Base-by-base conservation (phyloP, 495 filamentous ascomycete species). In the Schizothecium vesticola region DNA sequence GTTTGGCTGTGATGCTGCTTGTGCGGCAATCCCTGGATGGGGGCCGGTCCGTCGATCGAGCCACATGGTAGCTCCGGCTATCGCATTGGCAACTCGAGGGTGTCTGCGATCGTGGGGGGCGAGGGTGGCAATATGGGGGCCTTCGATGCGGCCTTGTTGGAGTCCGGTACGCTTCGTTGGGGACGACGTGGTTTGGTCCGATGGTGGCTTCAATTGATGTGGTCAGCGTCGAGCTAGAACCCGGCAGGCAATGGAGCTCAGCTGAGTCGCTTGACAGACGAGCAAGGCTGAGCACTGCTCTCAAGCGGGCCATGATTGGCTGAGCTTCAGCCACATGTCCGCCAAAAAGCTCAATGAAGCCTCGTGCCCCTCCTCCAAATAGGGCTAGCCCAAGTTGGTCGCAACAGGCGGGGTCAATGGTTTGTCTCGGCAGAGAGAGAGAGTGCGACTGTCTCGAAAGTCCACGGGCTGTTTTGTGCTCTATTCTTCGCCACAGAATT, bases 21-120 rank as follows among this genome's bases (percentile, higher is more conserved):
- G 56, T 24, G 65, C 31, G 61, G 86, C 80, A 65, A 87, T 85
- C 63, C 88, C 88, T 55, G 85, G 83, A 61, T 90, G 87, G 77
- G 91, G 89, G 73, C 87, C 89, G 64, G 90, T 89, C 69, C 94
- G 88, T 73, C 92, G 89, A 84, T 96, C 92, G 71, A 94, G 88
- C 91, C 92, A 95, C 93, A 96, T 96, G 69, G 66, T 82, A 56
- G 21, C 36, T 63, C 59, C 61, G 31, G 33, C 28, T 55, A 24
- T 29, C 23, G 56, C 65, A 66, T 61, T 22, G 28, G 21, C 61
- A 22, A 36, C 28, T 24, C 36, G 56, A 19, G 59, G 36, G 7
- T 16, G 25, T 9, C 59, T 29, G 60, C 10, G 59, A 65, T 65
- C 51, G 63, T 28, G 13, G 26, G 25, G 22, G 12, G 51, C 57